These are phyloP conservation scores for Spergularia bocconei DNA, from an alignment of 148 eudicot species.

Conservation along the genomic window DNA sequence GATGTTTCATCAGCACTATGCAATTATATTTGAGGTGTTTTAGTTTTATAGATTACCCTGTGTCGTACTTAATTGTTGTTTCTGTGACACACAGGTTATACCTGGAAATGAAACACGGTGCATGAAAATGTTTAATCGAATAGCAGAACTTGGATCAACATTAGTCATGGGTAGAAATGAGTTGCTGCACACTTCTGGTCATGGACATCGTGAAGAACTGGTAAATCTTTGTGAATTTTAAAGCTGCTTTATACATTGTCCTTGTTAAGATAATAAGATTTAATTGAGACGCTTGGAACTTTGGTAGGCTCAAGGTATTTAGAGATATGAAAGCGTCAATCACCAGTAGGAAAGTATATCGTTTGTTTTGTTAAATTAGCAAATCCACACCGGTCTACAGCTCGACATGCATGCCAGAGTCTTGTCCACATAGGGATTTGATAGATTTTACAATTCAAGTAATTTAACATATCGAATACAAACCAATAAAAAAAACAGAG, in stretches of 20 bases:
- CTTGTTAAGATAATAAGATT: too few relatives aligned
- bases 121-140: conserved; percentile 95
- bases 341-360: background rate
- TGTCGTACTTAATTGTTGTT: conserved; percentile 4
- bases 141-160: conserved; percentile 90
- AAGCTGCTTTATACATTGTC: conserved; percentile 1
- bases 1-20: background rate
- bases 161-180: conserved; percentile 88
- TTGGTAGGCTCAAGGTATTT: too few relatives aligned
- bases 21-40: background rate
- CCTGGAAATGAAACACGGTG: conserved; percentile 92
- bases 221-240: conserved; percentile 33
- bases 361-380: conserved; percentile 4
- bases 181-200: conserved; percentile 94
- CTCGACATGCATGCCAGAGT: background rate
- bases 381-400: background rate
- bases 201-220: conserved; percentile 85
- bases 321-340: background rate
- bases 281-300: too few relatives aligned
- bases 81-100: conserved; percentile 56
- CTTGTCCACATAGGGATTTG: background rate
- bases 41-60: background rate
- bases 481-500: background rate
- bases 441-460: background rate
- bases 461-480: background rate